Percentiles rank a stretch among this genome's conserved stretches.
Evolutionary conservation across 441 rosid genomes (phyloP).

Genomic region (Erodium trifolium): DNA sequence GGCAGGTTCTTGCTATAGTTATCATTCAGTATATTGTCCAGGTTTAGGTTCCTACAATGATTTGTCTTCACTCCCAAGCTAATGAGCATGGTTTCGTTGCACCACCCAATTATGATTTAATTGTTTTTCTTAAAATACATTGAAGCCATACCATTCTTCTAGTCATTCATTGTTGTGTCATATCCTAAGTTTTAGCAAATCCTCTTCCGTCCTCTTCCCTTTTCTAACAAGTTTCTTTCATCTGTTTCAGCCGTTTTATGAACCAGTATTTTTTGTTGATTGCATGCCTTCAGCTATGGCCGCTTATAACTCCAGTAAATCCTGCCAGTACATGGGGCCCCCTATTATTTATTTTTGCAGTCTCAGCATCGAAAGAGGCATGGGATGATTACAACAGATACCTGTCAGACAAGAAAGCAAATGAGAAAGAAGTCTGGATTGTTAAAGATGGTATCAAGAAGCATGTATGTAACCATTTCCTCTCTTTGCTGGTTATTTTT

Average conservation of each 20-base stretch:
- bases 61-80: background rate
- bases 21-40: background rate
- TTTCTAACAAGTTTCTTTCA: conserved; percentile 7
- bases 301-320: conserved; percentile 96
- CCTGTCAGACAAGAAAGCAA: conserved; percentile 91
- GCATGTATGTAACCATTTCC: conserved; percentile 47
- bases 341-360: conserved; percentile 82
- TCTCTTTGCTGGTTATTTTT: conserved; percentile 9
- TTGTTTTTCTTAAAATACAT: background rate
- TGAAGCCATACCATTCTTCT: background rate
- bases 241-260: conserved; percentile 84
- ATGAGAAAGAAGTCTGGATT: conserved; percentile 94
- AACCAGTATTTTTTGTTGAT: conserved; percentile 96
- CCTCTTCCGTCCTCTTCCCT: background rate
- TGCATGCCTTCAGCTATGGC: conserved; percentile 99
- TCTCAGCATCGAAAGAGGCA: conserved; percentile 96
- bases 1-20: background rate
- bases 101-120: background rate
- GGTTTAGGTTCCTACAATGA: background rate
- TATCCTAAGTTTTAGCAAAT: conserved; percentile 6
- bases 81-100: background rate
- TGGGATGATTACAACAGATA: conserved; percentile 99
- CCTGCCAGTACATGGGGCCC: conserved; percentile 99
- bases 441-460: conserved; percentile 62
- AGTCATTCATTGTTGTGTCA: background rate